These are phyloP conservation scores for Cyberlindnera sargentensis DNA, from an alignment of 805 yeast species.

Conservation along the genomic window DNA sequence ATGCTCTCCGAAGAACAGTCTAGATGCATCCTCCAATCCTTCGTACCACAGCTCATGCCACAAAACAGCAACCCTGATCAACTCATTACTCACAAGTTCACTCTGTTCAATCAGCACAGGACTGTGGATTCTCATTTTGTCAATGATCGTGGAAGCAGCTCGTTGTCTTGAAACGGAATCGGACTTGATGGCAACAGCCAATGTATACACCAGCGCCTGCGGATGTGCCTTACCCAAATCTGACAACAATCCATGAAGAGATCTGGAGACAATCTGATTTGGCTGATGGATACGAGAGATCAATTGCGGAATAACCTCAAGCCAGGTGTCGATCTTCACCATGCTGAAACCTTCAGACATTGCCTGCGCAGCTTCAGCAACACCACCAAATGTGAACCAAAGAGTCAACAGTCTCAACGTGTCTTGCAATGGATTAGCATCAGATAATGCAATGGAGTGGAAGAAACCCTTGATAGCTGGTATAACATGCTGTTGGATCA, in stretches of 20 bases:
- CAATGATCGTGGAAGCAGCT: constrained; percentile 88
- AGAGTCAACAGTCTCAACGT: constrained; percentile 81
- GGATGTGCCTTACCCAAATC: constrained; percentile 95
- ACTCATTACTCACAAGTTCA: constrained; percentile 86
- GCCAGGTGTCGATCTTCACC: constrained; percentile 90
- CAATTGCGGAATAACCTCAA: constrained; percentile 91
- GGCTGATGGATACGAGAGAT: constrained; percentile 97
- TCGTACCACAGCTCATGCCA: constrained; percentile 99
- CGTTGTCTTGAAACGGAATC: constrained; percentile 83
- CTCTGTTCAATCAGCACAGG: constrained; percentile 84
- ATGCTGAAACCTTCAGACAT: constrained; percentile 84
- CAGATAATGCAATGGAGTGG: constrained; percentile 85
- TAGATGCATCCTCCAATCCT: constrained; percentile 93
- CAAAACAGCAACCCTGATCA: constrained; percentile 88
- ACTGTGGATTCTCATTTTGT: constrained; percentile 86
- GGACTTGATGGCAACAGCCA: constrained; percentile 92
- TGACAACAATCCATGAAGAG: constrained; percentile 71
- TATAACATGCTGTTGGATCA: constrained; percentile 80
- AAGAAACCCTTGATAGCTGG: constrained; percentile 96
- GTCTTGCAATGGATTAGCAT: constrained; percentile 85
- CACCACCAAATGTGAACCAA: constrained; percentile 96
- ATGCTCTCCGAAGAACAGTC: constrained; percentile 88
- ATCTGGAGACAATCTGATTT: constrained; percentile 71
- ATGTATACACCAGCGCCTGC: constrained; percentile 90
- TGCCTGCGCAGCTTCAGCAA: constrained; percentile 84